Conservation (phyloP, 2,329 filamentous ascomycete species). For the Fusarium clavum region DNA sequence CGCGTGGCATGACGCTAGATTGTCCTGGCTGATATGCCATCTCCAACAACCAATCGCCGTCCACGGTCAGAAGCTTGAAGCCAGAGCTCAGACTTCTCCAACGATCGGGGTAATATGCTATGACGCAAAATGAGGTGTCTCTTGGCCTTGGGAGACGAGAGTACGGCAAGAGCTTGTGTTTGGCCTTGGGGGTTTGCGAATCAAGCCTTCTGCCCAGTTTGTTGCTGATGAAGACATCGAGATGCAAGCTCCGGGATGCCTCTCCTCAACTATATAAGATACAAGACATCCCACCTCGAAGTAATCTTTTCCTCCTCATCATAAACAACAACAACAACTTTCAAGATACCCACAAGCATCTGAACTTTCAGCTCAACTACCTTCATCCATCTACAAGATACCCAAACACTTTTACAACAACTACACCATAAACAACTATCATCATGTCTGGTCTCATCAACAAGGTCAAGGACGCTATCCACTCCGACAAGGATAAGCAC, state of each 20-base stretch:
- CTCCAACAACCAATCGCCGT: constrained; percentile 25
- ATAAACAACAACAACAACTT: constrained; percentile 28
- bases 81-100: constrained; percentile 14
- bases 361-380: constrained; percentile 15
- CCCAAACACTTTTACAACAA: constrained; percentile 15
- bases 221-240: constrained; percentile 28
- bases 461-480: constrained; percentile 69
- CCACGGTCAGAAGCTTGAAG: constrained; percentile 18
- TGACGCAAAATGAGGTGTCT: constrained; percentile 45
- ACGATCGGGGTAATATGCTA: constrained; percentile 33
- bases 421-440: constrained; percentile 12
- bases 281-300: not conserved
- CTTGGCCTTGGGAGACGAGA: constrained; percentile 8
- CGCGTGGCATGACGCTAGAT: constrained; percentile 40
- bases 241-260: constrained; percentile 18
- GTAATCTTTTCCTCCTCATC: not conserved
- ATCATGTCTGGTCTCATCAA: constrained; percentile 69
- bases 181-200: constrained; percentile 1
- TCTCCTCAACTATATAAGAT: constrained; percentile 42
- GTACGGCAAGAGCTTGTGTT: constrained; percentile 11
- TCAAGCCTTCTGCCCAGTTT: constrained; percentile 26
- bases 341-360: constrained; percentile 40
- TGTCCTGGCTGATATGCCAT: constrained; percentile 21
- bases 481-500: constrained; percentile 59
- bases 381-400: constrained; percentile 21